phyloP scores from a whole-genome alignment of 176 grass and related monocot genomes.

The Urochloa ruziziensis region DNA sequence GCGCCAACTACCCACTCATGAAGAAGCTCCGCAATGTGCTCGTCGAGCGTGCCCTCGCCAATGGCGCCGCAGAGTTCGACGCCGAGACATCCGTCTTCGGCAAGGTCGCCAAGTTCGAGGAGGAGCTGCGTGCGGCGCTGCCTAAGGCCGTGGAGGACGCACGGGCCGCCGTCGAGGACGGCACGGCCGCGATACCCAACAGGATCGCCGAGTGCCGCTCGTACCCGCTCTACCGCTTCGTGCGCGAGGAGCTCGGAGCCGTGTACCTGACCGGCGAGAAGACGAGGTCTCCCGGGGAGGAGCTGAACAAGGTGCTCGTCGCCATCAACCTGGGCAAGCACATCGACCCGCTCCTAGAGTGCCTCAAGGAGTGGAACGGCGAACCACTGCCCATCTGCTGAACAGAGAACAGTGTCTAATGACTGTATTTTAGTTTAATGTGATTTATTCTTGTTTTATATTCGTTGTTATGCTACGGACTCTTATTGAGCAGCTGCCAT shows the following conservation, averaged over 20 bases:
- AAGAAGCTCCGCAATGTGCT: conserved; percentile 69
- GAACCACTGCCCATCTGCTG: conserved; percentile 34
- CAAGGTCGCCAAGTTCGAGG: conserved; percentile 53
- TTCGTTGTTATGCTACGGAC: neutral
- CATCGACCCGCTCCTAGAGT: conserved; percentile 40
- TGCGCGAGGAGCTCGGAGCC: conserved; percentile 42
- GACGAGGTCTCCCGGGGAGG: conserved; percentile 34
- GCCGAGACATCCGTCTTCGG: conserved; percentile 46
- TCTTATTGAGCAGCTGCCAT: neutral
- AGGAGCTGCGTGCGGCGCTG: conserved; percentile 39
- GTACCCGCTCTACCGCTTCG: conserved; percentile 60
- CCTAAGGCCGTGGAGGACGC: conserved; percentile 52
- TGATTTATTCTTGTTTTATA: neutral
- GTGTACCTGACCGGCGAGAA: conserved; percentile 42
- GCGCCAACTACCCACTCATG: conserved; percentile 52
- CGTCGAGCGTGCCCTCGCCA: conserved; percentile 57
- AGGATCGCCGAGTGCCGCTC: conserved; percentile 59
- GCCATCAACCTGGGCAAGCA: conserved; percentile 40
- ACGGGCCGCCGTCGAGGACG: conserved; percentile 45
- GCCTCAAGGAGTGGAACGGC: conserved; percentile 46
- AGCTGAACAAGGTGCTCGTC: conserved; percentile 44
- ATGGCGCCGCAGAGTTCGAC: conserved; percentile 43
- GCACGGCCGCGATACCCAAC: conserved; percentile 45
- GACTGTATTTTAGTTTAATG: neutral
- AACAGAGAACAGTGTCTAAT: neutral